Conservation (phyloP, 768 basidiomycete genomes). For the Albatrellus ellisii region DNA sequence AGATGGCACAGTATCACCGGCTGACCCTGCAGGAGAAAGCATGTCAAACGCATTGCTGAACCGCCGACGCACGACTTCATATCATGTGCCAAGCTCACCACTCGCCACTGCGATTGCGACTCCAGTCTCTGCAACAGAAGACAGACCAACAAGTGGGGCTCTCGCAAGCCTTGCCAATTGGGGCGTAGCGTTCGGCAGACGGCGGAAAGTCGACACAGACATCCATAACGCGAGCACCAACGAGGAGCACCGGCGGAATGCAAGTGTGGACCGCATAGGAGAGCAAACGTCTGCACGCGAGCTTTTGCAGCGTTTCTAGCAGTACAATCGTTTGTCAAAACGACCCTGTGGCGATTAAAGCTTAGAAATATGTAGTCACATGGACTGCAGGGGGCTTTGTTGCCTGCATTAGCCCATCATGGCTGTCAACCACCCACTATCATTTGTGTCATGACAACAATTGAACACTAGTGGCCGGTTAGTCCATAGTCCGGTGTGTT, state of each 20-base stretch:
- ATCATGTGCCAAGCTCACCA: slow-evolving; percentile 20
- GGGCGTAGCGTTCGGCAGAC: slow-evolving; percentile 9
- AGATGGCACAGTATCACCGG: slow-evolving; percentile 34
- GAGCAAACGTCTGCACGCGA: slow-evolving; percentile 19
- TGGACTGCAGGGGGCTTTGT: too few relatives aligned
- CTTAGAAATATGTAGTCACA: too few relatives aligned
- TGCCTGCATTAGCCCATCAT: too few relatives aligned
- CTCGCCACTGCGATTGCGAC: slow-evolving; percentile 15
- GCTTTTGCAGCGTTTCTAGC: slow-evolving; percentile 1
- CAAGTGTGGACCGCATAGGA: slow-evolving; percentile 13
- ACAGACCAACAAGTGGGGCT: slow-evolving; percentile 10
- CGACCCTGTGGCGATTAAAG: too few relatives aligned
- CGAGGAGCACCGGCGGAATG: slow-evolving; percentile 14
- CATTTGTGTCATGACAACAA: too few relatives aligned
- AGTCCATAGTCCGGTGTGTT: too few relatives aligned
- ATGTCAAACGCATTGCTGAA: slow-evolving; percentile 29
- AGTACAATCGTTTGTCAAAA: not conserved
- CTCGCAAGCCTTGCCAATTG: slow-evolving; percentile 21
- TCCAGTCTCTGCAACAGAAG: slow-evolving; percentile 3
- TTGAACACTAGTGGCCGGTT: too few relatives aligned
- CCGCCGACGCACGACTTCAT: slow-evolving; percentile 47
- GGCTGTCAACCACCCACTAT: too few relatives aligned
- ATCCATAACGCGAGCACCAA: slow-evolving; percentile 16
- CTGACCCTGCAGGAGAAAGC: slow-evolving; percentile 49
- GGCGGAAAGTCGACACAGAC: slow-evolving; percentile 4